Percentiles rank a stretch among this genome's conserved stretches.
phyloP scores from a whole-genome alignment of 164 flowering plant species.

The Berberis thunbergii region DNA sequence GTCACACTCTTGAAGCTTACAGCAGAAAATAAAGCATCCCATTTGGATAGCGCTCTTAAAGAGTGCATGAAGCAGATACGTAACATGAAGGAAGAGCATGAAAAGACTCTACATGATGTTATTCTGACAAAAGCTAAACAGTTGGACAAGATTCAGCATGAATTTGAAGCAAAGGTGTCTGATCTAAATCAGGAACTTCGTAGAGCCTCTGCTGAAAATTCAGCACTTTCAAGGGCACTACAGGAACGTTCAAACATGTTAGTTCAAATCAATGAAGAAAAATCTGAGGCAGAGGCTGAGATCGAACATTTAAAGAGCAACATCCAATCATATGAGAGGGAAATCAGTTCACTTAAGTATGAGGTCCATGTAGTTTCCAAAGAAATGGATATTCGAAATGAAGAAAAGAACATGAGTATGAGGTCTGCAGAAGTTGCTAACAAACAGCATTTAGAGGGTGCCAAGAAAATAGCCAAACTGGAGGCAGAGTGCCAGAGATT shows the following conservation, averaged over 20 bases:
- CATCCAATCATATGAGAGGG: conserved; percentile 74
- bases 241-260: conserved; percentile 84
- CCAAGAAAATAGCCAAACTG: conserved; percentile 78
- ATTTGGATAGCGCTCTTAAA: conserved; percentile 96
- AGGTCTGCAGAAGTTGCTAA: conserved; percentile 82
- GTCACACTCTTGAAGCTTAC: conserved; percentile 77
- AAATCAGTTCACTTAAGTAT: conserved; percentile 81
- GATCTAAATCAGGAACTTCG: conserved; percentile 70
- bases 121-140: conserved; percentile 57
- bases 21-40: conserved; percentile 82
- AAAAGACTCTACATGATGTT: conserved; percentile 70
- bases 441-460: conserved; percentile 89
- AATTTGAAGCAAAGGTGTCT: conserved; percentile 56
- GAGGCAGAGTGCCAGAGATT: conserved; percentile 98
- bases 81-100: conserved; percentile 87
- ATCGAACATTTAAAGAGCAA: conserved; percentile 66
- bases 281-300: conserved; percentile 78
- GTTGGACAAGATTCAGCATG: conserved; percentile 63
- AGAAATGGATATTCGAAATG: conserved; percentile 94
- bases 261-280: conserved; percentile 73
- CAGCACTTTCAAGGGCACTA: conserved; percentile 75
- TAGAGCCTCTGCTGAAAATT: conserved; percentile 69
- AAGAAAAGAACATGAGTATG: conserved; percentile 90
- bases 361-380: conserved; percentile 73
- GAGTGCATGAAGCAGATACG: conserved; percentile 97